Base-by-base conservation (phyloP, 805 yeast species). In the Metschnikowia bowlesiae region DNA sequence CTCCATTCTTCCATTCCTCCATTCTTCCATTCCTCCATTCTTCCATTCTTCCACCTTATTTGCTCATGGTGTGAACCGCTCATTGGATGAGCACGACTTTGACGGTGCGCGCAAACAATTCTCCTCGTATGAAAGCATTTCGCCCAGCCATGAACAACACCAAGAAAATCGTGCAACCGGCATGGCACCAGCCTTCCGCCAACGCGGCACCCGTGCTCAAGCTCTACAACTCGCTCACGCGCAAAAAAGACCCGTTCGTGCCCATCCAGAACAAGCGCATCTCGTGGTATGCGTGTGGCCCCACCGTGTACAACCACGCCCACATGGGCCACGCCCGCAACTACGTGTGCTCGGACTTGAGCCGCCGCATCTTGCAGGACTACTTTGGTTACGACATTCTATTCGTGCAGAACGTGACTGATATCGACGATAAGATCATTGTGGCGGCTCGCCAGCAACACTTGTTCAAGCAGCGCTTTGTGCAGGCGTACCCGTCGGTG, bases 311-410 rank as follows among this genome's bases (percentile, higher is more conserved):
- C 64, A 96, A 94, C 69, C 83, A 94, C 33, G 82, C 91, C 47
- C 99, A 94, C 65, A 90, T 94, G 97, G 99, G 99, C 22, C 99
- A 94, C 67, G 99, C 99, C 11, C 79, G 99, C 68, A 94, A 94
- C 70, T 94, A 94, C 63, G 98, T 94, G 45, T 82, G 96, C 8
- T 88, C 87, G 47, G 99, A 94, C 67, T 89, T 94, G 64, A 87
- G 90, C 65, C 83, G 99, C 66, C 80, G 99, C 59, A 80, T 94
- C 46, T 66, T 94, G 56, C 89, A 85, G 67, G 89, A 92, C 67
- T 92, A 89, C 68, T 94, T 94, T 69, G 96, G 96, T 18, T 94
- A 89, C 70, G 83, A 89, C 58, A 81, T 94, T 40, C 78, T 76
- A 44, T 94, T 91, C 69, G 90, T 94, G 41, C 99, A 94, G 72